Base-by-base conservation (phyloP, 2,329 filamentous ascomycete species). In the Orbilia blumenaviensis region DNA sequence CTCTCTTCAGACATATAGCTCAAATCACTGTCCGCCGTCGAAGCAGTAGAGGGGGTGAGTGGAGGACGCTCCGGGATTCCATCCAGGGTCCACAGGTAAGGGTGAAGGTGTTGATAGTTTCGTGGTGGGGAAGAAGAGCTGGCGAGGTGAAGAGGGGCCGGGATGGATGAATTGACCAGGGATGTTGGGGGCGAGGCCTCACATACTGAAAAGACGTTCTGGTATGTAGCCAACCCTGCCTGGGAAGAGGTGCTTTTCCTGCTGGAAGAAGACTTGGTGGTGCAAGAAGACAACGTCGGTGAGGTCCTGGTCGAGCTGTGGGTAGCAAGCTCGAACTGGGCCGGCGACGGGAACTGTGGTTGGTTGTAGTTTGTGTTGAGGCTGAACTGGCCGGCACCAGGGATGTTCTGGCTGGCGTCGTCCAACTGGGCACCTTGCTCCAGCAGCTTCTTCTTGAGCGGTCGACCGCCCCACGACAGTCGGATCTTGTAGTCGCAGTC, bases 1-100 rank as follows among this genome's bases (percentile, higher is more conserved):
- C 83, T 82, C 78, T 84, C 80, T 73, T 83, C 73, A 42, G 81
- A 80, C 74, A 71, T 62, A 60, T 75, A 66, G 46, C 38, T 71
- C 61, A 67, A 75, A 76, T 67, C 71, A 42, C 61, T 76, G 67
- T 77, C 69, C 61, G 72, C 72, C 66, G 77, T 67, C 36, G 73
- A 61, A 42, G 74, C 63, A 42, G 67, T 74, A 56, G 60, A 67
- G 56, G 68, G 58, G 66, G 68, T 68, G 29, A 66, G 72, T 38
- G 78, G 77, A 54, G 78, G 78, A 58, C 81, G 78, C 61, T 78
- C 78, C 60, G 80, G 77, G 18, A 81, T 80, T 27, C 80, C 82
- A 66, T 79, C 78, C 48, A 77, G 72, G 62, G 72, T 76, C 64
- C 64, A 69, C 34, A 69, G 46, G 46, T 76, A 76, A 68, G 72